Percentiles rank a stretch among this genome's conserved stretches.
Conservation (phyloP, 345 rosid species). For the Syzygium aqueum region DNA sequence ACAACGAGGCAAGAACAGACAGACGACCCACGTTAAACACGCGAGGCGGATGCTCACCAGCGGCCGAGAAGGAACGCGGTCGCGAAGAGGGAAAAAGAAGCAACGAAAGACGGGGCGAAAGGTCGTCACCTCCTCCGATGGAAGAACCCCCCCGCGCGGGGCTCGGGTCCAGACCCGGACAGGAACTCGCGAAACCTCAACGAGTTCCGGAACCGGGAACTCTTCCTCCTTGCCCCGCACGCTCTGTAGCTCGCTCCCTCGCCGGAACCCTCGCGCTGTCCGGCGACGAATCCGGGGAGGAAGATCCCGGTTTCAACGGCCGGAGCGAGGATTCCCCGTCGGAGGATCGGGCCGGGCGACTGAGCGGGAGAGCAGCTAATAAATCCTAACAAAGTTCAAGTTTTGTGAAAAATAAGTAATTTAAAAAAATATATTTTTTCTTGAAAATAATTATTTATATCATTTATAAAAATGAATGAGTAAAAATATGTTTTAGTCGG, state of each 20-base stretch:
- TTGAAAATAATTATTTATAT: not conserved
- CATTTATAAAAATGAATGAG: rapidly evolving
- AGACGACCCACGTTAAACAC: not conserved
- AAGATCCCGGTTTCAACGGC: not conserved
- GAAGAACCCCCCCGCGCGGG: not conserved
- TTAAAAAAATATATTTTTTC: not conserved
- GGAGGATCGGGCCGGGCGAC: not conserved
- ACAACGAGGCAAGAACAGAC: not conserved
- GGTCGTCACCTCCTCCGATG: not conserved
- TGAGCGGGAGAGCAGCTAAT: not conserved
- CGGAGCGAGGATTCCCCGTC: not conserved
- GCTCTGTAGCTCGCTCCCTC: not conserved
- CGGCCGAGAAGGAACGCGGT: not conserved
- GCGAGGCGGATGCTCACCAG: not conserved
- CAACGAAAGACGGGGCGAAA: not conserved
- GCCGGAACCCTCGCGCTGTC: not conserved
- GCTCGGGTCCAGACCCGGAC: not conserved
- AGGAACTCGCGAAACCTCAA: not conserved
- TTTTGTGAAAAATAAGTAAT: not conserved
- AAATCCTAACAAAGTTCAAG: too few relatives aligned
- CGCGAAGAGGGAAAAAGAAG: not conserved
- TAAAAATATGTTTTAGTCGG: too few relatives aligned
- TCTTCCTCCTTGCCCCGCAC: not conserved
- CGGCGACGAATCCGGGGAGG: not conserved
- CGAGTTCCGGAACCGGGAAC: not conserved